These are phyloP conservation scores for Lumnitzera racemosa DNA, from an alignment of 345 rosid genomes.

Conservation along the genomic window DNA sequence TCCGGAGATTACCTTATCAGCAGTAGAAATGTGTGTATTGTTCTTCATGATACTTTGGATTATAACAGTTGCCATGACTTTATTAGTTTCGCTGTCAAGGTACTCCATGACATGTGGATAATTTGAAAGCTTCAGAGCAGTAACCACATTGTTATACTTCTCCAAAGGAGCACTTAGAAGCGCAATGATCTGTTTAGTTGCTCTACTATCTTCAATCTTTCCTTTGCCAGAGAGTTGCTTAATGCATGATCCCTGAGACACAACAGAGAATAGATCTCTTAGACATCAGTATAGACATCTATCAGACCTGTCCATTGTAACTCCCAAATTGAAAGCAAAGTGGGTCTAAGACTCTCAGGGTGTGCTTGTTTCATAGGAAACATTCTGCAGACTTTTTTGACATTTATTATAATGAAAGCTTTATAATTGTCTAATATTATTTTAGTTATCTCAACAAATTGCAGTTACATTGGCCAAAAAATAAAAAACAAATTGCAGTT, in stretches of 20 bases:
- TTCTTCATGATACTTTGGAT: slow-evolving; percentile 96
- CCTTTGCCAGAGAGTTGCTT: slow-evolving; percentile 69
- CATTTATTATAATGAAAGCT: no score
- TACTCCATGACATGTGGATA: slow-evolving; percentile 82
- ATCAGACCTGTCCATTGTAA: no score
- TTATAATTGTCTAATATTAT: no score
- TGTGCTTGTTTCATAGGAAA: no score
- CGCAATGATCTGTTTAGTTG: slow-evolving; percentile 88
- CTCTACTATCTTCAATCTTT: slow-evolving; percentile 73
- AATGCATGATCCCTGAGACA: slow-evolving; percentile 84
- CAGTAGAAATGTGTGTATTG: slow-evolving; percentile 64
- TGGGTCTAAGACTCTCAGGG: no score
- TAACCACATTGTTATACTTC: slow-evolving; percentile 90
- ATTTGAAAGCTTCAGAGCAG: slow-evolving; percentile 79
- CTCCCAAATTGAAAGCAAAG: no score
- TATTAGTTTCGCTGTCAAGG: slow-evolving; percentile 84
- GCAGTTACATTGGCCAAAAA: no score
- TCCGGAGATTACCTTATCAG: slow-evolving; percentile 54
- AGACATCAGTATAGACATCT: background rate
- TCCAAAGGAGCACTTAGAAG: slow-evolving; percentile 96
- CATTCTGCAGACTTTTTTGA: no score
- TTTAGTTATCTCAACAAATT: no score
- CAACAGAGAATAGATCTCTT: background rate
- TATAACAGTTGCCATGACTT: slow-evolving; percentile 88
- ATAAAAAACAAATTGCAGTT: no score